phyloP scores from a whole-genome alignment of 305 asterid species.

The Caryopteris hybrid region DNA sequence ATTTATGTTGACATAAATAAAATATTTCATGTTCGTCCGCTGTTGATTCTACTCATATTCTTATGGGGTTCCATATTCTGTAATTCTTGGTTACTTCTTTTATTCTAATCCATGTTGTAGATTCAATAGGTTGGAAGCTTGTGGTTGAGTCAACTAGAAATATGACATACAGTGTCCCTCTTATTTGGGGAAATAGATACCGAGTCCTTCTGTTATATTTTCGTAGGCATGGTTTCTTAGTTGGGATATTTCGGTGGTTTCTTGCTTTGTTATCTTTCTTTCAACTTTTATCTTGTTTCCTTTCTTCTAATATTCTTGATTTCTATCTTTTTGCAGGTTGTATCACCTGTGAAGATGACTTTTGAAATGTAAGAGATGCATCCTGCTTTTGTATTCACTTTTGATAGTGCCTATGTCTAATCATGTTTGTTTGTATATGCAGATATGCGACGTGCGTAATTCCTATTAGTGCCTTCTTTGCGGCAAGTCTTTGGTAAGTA shows the following conservation, averaged over 20 bases:
- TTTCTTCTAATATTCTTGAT: slow-evolving; percentile 8
- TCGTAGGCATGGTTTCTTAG: background rate
- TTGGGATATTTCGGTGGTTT: slow-evolving; percentile 1
- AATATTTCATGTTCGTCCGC: no score
- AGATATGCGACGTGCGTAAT: slow-evolving; percentile 90
- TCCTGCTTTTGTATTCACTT: slow-evolving; percentile 19
- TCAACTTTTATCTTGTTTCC: slow-evolving; percentile 1
- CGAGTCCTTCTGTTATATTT: slow-evolving; percentile 6
- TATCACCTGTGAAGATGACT: slow-evolving; percentile 95
- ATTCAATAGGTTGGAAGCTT: background rate
- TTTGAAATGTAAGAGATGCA: slow-evolving; percentile 77
- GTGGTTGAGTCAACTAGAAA: background rate
- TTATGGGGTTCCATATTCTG: background rate
- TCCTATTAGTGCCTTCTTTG: slow-evolving; percentile 95
- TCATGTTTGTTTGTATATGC: slow-evolving; percentile 36
- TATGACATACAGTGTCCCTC: background rate
- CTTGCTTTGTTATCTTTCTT: background rate
- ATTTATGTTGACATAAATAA: no score
- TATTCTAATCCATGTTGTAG: background rate
- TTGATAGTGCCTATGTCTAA: slow-evolving; percentile 11
- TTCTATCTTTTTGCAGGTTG: slow-evolving; percentile 59
- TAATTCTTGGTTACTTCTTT: slow-evolving; percentile 2
- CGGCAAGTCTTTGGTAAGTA: slow-evolving; percentile 67
- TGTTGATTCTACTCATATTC: background rate
- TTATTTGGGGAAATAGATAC: background rate